Percentiles rank a stretch among this genome's conserved stretches.
phyloP scores from a whole-genome alignment of 306 rosid species.

The Pueraria montana region DNA sequence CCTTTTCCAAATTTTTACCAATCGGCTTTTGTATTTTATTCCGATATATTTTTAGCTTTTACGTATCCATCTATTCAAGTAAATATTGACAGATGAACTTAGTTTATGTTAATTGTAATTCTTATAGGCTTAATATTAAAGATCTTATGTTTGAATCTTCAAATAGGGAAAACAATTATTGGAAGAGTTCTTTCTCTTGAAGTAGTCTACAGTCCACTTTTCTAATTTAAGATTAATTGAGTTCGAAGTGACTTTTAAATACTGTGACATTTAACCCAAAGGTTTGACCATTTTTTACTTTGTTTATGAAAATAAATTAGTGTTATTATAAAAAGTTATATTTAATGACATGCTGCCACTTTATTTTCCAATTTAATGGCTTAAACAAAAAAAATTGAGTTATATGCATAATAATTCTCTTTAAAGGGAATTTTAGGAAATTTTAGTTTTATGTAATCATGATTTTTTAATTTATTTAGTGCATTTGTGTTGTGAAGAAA shows the following conservation, averaged over 20 bases:
- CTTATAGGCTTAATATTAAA: not conserved
- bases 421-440: not conserved
- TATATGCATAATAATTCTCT: not conserved
- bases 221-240: not conserved
- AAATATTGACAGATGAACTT: conserved; percentile 17
- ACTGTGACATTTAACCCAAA: not conserved
- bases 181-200: not conserved
- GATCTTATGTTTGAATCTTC: not conserved
- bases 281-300: not conserved
- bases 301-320: not conserved
- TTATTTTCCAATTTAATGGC: not conserved
- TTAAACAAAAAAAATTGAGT: not conserved
- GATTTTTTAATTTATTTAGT: not conserved
- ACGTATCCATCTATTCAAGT: conserved; percentile 13
- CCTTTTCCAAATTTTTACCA: not conserved
- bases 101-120: conserved; percentile 25
- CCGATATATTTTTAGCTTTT: not conserved
- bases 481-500: not conserved
- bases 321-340: not conserved
- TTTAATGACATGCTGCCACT: too few species aligned
- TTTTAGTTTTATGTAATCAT: not conserved
- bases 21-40: conserved; percentile 12
- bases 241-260: not conserved
- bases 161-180: not conserved
- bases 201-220: too few species aligned